Evolutionary conservation across 257 asterid species (phyloP), one percentile per base, ranked within the genome.

Genomic region (Handroanthus guayacan): DNA sequence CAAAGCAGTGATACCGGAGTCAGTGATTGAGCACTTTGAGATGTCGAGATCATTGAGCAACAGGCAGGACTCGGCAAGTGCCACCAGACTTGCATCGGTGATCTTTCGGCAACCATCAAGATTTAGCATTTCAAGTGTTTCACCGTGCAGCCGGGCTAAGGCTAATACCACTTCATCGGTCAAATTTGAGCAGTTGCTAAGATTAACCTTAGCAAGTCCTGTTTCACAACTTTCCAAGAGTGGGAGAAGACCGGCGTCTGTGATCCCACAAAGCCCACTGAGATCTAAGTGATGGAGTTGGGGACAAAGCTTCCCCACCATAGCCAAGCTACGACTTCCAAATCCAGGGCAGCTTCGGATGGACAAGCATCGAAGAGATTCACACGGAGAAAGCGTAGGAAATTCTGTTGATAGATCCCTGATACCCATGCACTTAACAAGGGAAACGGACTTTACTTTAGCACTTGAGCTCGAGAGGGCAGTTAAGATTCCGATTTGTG

Each of bases 281-380:
- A 92, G 92, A 76, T 91, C 97, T 51, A 95, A 82, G 62, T 90
- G 90, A 71, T 86, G 94, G 25, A 95, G 93, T 38, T 89, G 79
- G 12, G 98, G 98, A 45, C 98, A 95, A 0, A 95, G 84, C 84
- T 84, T 90, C 7, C 97, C 98, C 38, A 92, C 84, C 91, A 89
- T 81, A 55, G 95, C 95, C 81, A 95, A 78, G 84, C 96, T 86
- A 56, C 85, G 44, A 57, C 86, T 85, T 55, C 93, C 96, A 6
- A 95, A 87, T 47, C 98, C 97, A 0, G 98, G 96, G 73, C 99
- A 95, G 83, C 85, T 86, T 54, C 84, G 77, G 72, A 95, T 86
- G 72, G 96, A 84, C 84, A 95, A 84, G 8, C 85, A 84, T n/a
- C 90, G 84, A 14, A 95, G 97, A 68, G 98, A 91, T 75, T 89